Evolutionary conservation across 805 yeast genomes (phyloP).

Genomic region (Hyphopichia homilentoma): DNA sequence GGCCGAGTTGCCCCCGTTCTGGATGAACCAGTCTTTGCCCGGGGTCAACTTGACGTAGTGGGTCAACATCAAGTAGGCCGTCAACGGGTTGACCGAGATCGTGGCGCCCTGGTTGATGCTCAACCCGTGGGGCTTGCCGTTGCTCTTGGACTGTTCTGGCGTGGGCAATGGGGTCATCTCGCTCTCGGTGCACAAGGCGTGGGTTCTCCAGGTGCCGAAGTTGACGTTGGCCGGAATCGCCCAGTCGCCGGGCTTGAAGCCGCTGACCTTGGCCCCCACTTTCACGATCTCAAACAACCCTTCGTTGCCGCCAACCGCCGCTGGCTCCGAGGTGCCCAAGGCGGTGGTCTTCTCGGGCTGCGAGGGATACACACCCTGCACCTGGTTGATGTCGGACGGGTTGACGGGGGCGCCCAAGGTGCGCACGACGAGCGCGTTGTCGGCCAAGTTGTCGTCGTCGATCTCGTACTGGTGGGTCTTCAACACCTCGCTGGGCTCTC

Average conservation of each 20-base stretch:
- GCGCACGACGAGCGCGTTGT: conserved; percentile 30
- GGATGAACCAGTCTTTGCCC: conserved; percentile 84
- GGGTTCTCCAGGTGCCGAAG: conserved; percentile 93
- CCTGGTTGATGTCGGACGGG: conserved; percentile 44
- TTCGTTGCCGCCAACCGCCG: conserved; percentile 91
- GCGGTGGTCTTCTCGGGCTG: conserved; percentile 48
- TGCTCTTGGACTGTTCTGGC: conserved; percentile 42
- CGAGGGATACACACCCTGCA: conserved; percentile 45
- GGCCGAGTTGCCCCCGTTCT: conserved; percentile 94
- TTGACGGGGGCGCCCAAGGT: conserved; percentile 41
- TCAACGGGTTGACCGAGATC: conserved; percentile 84
- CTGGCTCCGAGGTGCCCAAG: conserved; percentile 57
- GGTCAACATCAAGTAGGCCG: conserved; percentile 86
- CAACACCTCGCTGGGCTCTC: conserved; percentile 58
- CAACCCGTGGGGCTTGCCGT: conserved; percentile 29
- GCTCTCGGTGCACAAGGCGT: conserved; percentile 51
- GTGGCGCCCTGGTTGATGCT: conserved; percentile 72
- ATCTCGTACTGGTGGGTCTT: conserved; percentile 50
- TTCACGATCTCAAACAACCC: conserved; percentile 85
- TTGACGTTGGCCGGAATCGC: conserved; percentile 73
- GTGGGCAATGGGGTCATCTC: conserved; percentile 58
- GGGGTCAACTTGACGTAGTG: conserved; percentile 57
- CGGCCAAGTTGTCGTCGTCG: conserved; percentile 40
- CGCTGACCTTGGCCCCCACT: conserved; percentile 51
- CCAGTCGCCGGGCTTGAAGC: conserved; percentile 74